Base-by-base conservation (phyloP, 2,329 filamentous ascomycete species). In the Aspergillus pseudonomiae region DNA sequence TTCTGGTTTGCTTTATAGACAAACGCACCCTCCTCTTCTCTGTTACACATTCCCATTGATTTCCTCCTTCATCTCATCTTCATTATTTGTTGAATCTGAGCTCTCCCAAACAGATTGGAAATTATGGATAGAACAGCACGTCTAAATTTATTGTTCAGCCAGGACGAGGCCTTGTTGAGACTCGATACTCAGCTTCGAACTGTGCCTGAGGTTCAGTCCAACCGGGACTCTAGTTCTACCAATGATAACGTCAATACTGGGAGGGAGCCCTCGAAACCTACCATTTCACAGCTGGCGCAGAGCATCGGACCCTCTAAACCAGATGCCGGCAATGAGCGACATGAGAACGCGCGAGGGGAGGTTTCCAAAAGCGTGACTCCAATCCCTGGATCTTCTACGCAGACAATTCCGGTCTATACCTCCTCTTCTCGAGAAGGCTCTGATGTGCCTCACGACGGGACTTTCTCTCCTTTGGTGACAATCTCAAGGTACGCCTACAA, bases 401-500 rank as follows among this genome's bases (percentile, higher is more conserved):
- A 52, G 48, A 6, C 16, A 32, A 12, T 6, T 10, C 4, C 48
- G n/a, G 19, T 12, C 26, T 9, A 12, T 24, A n/a, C 6, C n/a
- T 19, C n/a, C 10, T 3, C 10, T 24, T 34, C 52, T 24, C 9
- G n/a, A 39, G 30, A 55, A 28, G 6, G 11, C 14, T 11, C 11
- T 12, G 7, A 21, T 24, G 36, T 59, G 16, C 61, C 63, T 6
- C 46, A 66, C 30, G 65, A 70, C 34, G 67, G 70, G 11, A 70
- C 68, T 16, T 82, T 81, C 66, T 82, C 78, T 62, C 78, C 78
- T 6, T 71, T 80, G 32, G 52, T 71, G 11, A 74, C 79, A 21
- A 72, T 81, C 7, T 74, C 74, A 16, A 78, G 77, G 45, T 81
- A 78, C 58, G 80, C 80, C 4, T 82, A 82, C 71, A 80, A 76